Base-by-base conservation (phyloP, 2,329 filamentous ascomycete genomes). In the Phialophora verrucosa region DNA sequence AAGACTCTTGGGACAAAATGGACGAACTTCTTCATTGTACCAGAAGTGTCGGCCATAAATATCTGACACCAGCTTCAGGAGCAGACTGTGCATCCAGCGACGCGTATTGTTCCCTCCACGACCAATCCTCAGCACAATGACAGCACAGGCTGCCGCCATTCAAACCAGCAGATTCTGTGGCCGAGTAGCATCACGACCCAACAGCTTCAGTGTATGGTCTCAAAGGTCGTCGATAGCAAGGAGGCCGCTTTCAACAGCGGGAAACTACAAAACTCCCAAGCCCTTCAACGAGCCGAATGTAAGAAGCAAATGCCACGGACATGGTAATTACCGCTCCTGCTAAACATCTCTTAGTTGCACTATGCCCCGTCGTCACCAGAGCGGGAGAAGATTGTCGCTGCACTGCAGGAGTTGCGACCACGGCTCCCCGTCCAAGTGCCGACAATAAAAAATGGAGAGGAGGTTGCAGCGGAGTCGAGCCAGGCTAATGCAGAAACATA, bases 381-480 rank as follows among this genome's bases (percentile, higher is more conserved):
- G 68, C 73, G 77, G n/a, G 54, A 70, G 23, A 75, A 77, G 60
- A 63, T 79, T 1, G 73, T 76, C 49, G 69, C 70, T 57, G 75
- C 76, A 14, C 62, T 79, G 50, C 68, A 63, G 29, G 69, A 75
- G 42, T 72, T 79, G 32, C 73, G 76, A 10, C 67, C 75, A 27
- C 74, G 76, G 58, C 65, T 79, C 4, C 77, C 77, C 11, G 72
- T 79, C 29, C 71, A 72, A 14, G 77, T 74, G 73, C 75, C 70
- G 69, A 75, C 64, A 11, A 59, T 68, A 17, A 29, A 31, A 23
- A 59, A 68, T 54, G 67, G 67, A 23, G 23, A 66, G 35, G 50
- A 67, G 12, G 27, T 60, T 17, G n/a, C 55, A n/a, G 27, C 44
- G 8, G 31, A 68, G 27, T 35, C 47, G 27, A 63, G 56, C 25